Conservation (phyloP, 202 grass and related monocot species). For the Zizania palustris region DNA sequence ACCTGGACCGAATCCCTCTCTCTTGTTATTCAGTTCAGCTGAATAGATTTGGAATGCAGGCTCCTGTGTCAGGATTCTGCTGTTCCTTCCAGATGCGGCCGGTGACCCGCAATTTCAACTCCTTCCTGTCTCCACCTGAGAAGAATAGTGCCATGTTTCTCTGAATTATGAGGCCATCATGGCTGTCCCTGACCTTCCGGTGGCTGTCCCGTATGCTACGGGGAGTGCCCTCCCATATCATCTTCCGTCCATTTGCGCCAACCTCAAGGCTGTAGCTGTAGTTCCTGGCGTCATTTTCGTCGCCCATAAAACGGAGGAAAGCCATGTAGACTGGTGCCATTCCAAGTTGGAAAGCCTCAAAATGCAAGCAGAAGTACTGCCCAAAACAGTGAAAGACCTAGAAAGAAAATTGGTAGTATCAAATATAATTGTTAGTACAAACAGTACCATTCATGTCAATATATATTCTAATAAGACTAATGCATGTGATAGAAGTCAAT, state of each 20-base stretch:
- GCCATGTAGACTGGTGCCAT: conserved; percentile 97
- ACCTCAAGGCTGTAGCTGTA: conserved; percentile 93
- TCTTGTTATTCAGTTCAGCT: conserved; percentile 47
- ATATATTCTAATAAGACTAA: not conserved
- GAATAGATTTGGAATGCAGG: conserved; percentile 83
- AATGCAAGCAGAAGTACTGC: conserved; percentile 94
- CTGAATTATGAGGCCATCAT: conserved; percentile 95
- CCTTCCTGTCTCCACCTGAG: conserved; percentile 89
- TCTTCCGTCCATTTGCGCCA: conserved; percentile 71
- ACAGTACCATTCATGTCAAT: not conserved
- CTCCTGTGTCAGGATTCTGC: conserved; percentile 65
- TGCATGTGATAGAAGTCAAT: conserved; percentile 29
- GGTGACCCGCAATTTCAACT: conserved; percentile 89
- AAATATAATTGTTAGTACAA: conserved; percentile 9
- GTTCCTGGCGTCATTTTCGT: conserved; percentile 76
- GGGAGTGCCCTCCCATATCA: conserved; percentile 92
- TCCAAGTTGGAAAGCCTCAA: conserved; percentile 94
- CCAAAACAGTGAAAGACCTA: conserved; percentile 97
- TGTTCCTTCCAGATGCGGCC: conserved; percentile 94
- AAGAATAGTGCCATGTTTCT: conserved; percentile 95
- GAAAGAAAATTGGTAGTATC: not conserved
- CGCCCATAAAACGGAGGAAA: conserved; percentile 93
- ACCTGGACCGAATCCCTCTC: conserved; percentile 19
- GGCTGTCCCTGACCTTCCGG: conserved; percentile 84
- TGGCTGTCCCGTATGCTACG: conserved; percentile 89